Evolutionary conservation across 2,329 filamentous ascomycete genomes (phyloP), one percentile per base, ranked within the genome.

Genomic region (Juglanconis sp.): DNA sequence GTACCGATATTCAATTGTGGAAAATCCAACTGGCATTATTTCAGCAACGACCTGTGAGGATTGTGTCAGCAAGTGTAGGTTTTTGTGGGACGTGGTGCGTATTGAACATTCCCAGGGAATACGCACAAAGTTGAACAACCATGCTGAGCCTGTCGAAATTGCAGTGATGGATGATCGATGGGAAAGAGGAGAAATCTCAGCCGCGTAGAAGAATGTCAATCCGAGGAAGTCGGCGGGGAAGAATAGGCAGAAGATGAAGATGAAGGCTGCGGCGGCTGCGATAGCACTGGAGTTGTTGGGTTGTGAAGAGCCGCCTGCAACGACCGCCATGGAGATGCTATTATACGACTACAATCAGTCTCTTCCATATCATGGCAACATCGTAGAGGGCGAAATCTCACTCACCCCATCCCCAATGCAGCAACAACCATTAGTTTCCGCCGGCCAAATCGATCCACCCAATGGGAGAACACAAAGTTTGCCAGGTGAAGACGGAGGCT

Each of bases 211-310:
- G 71, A 85, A 86, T 64, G 84, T 85, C 38, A 81, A 77, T 1
- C 83, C 83, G 0, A 85, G 74, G 72, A 84, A 85, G 0, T 82
- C 83, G 59, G 85, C 80, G 0, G 81, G 82, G 48, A 84, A 80
- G 71, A 86, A 86, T 66, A 81, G 81, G 70, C 85, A 82, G 74
- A 83, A 87, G 50, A 84, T 69, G 69, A 83, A 87, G 52, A 86
- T 76, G 69, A 85, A 84, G 9, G 53, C 53, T 1, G 53, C 53
- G 3, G 53, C 53, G 9, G 42, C 53, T 10, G 31, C 42, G n/a
- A 55, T 55, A 35, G 67, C 69, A 0, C 61, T 55, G 4, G 61
- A 69, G 0, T 68, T 65, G 0, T 66, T 60, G 5, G 52, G 47
- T 36, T 62, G 66, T 3, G 73, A 73, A 53, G 74, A 74, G 10